A percentile compares a stretch with the other conserved stretches of the same genome.
phyloP scores from a whole-genome alignment of 257 asterid species.

The Plantago major region DNA sequence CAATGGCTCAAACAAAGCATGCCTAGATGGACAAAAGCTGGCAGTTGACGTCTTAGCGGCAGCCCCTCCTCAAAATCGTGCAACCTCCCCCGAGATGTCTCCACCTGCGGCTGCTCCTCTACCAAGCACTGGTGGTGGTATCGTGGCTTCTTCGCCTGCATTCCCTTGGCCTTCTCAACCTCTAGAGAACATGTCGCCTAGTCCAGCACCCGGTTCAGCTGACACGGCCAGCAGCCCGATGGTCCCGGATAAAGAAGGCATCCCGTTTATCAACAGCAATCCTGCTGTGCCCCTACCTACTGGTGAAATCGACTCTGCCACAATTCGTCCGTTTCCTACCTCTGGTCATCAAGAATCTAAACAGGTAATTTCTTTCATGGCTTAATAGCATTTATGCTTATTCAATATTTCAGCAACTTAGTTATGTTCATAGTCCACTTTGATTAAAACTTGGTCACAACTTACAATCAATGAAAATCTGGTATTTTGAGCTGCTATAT shows the following conservation, averaged over 20 bases:
- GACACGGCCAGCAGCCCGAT: constrained; percentile 34
- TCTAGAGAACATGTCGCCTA: constrained; percentile 42
- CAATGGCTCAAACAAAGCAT: constrained; percentile 61
- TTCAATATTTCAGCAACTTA: neutral
- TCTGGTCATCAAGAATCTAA: constrained; percentile 31
- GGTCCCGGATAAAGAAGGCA: constrained; percentile 51
- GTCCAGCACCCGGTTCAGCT: constrained; percentile 56
- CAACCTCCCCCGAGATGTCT: constrained; percentile 32
- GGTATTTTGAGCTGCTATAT: no score
- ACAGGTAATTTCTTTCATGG: constrained; percentile 33
- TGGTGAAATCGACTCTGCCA: constrained; percentile 87
- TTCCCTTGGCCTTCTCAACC: constrained; percentile 92
- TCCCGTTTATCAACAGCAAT: constrained; percentile 80
- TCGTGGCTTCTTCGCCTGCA: constrained; percentile 74
- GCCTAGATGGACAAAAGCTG: constrained; percentile 61
- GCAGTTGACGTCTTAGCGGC: constrained; percentile 53
- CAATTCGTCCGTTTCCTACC: constrained; percentile 60
- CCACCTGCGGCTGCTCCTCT: constrained; percentile 39
- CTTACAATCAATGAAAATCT: no score
- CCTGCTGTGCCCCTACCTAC: constrained; percentile 97
- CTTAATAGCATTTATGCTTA: constrained; percentile 1
- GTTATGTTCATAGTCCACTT: no score
- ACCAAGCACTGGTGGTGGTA: constrained; percentile 63
- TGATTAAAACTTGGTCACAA: no score
- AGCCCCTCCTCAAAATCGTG: constrained; percentile 25